phyloP scores from a whole-genome alignment of 441 rosid genomes.

The Sinapis alba region DNA sequence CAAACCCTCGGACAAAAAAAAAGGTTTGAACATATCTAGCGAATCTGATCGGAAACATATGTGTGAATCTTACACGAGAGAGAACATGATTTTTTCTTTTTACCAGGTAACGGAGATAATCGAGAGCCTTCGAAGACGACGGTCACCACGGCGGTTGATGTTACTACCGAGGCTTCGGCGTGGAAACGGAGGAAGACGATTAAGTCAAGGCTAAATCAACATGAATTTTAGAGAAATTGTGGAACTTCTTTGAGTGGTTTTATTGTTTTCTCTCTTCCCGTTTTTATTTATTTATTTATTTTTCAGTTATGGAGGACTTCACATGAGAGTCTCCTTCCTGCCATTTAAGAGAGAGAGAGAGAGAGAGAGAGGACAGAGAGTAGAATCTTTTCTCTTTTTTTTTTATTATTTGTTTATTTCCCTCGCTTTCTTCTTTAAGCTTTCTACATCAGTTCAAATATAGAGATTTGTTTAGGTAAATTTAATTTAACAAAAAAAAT shows the following conservation, averaged over 20 bases:
- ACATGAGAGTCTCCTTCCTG: slow-evolving; percentile 36
- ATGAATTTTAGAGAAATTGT: neutral
- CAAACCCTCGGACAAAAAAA: neutral
- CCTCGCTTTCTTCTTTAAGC: slow-evolving; percentile 7
- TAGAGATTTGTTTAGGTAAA: too few species aligned
- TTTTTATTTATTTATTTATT: neutral
- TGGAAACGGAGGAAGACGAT: neutral
- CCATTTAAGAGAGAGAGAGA: slow-evolving; percentile 37
- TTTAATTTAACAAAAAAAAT: too few species aligned
- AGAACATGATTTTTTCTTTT: neutral
- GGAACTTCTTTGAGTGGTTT: slow-evolving; percentile 9
- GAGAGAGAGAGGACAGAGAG: slow-evolving; percentile 19
- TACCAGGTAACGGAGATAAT: slow-evolving; percentile 6
- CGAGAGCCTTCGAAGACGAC: neutral
- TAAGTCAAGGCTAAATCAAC: slow-evolving; percentile 12
- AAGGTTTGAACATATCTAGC: too few species aligned
- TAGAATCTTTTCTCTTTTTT: neutral
- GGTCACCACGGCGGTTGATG: slow-evolving; percentile 20
- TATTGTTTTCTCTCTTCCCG: neutral
- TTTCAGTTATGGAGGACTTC: slow-evolving; percentile 37
- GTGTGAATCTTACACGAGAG: slow-evolving; percentile 24
- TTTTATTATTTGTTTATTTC: neutral
- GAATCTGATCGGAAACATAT: neutral
- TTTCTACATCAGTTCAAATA: neutral
- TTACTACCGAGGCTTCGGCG: slow-evolving; percentile 9